Base-by-base conservation (phyloP, 257 asterid genomes). In the Solanum dulcamara region DNA sequence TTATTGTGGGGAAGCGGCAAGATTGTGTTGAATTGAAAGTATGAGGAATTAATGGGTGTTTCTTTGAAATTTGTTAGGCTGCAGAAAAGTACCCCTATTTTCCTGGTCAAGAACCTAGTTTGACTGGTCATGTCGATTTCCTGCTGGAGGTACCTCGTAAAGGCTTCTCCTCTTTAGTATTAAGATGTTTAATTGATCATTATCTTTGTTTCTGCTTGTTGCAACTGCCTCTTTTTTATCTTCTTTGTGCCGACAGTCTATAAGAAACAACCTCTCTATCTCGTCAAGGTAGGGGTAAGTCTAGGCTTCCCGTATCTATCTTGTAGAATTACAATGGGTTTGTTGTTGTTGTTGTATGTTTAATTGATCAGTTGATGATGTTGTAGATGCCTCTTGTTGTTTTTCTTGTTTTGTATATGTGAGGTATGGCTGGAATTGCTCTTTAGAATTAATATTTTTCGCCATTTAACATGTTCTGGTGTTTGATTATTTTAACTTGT, bases 61-160 rank as follows among this genome's bases (percentile, higher is more conserved):
- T 70, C 30, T 42, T 66, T 50, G 35, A 11, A 9, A 26, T 75
- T 87, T 87, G 72, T 74, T 55, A 93, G 98, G 97, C 98, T 90
- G 93, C 90, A 9, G 93, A 89, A 32, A 94, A 92, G 83, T 92
- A 90, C 85, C 99, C 97, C 2, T 94, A 93, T 87, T 95, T 92
- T 88, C 98, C 97, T 40, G 98, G 98, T 22, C 97, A 93, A 89
- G 97, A 93, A 89, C 98, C 99, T 42, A 89, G 90, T 46, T 86
- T 95, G 82, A 86, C 95, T 8, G 98, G 97, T 81, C 93, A 94
- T 88, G 95, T 88, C 55, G 97, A 92, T 15, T 92, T 87, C 87
- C 87, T 95, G 92, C 93, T 95, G 72, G 86, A 93, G 99, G 99
- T 91, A 86, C 85, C 80, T 74, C 50, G 44, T 67, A 70, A 68